Evolutionary conservation across 495 filamentous ascomycete genomes (phyloP).

Genomic region (Neurospora sp.): DNA sequence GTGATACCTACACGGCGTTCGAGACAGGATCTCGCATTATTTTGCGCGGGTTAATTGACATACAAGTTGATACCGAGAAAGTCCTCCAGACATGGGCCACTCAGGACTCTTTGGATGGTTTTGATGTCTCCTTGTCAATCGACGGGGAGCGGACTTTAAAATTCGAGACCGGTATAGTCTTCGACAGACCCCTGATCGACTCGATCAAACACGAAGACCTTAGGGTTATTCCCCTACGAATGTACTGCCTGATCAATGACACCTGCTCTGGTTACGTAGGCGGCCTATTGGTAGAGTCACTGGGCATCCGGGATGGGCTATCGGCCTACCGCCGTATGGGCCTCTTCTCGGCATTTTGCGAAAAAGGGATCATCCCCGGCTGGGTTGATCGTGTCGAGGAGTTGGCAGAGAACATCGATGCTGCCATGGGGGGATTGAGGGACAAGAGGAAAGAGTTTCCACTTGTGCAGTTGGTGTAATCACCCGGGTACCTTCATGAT

Average conservation of each 20-base stretch:
- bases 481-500: background rate
- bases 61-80: too few species aligned
- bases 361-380: background rate
- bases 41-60: too few species aligned
- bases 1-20: too few species aligned
- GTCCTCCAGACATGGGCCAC: too few species aligned
- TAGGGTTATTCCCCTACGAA: background rate
- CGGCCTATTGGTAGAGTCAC: background rate
- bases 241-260: background rate
- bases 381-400: background rate
- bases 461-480: background rate
- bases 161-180: background rate
- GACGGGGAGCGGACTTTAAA: too few species aligned
- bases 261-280: background rate
- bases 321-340: background rate
- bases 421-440: background rate
- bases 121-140: too few species aligned
- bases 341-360: background rate
- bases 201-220: background rate
- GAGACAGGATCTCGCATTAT: too few species aligned
- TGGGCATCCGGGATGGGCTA: background rate
- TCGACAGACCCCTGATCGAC: background rate
- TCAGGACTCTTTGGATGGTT: too few species aligned
- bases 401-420: background rate
- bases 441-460: background rate